These are phyloP conservation scores for Luvunga scandens DNA, from an alignment of 345 rosid species.

Conservation along the genomic window DNA sequence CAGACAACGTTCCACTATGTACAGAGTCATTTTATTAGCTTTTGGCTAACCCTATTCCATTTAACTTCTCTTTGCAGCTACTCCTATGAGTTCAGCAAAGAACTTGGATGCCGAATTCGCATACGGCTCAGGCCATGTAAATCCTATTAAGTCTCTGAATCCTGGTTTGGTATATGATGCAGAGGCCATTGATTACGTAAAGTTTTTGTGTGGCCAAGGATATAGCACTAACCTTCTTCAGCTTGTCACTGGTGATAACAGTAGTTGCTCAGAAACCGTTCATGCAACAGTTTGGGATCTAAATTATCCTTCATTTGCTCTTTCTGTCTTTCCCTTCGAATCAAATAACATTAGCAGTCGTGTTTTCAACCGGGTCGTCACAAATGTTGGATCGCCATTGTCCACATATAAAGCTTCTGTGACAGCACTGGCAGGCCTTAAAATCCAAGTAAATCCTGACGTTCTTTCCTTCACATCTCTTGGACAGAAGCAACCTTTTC, in stretches of 20 bases:
- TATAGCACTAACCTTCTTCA: constrained; percentile 17
- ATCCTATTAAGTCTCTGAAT: constrained; percentile 26
- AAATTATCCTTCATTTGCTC: constrained; percentile 39
- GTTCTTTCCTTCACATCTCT: constrained; percentile 22
- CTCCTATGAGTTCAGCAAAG: constrained; percentile 14
- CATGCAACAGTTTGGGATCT: constrained; percentile 36
- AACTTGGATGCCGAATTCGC: constrained; percentile 36
- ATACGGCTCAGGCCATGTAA: constrained; percentile 38
- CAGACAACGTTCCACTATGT: no score
- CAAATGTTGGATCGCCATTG: constrained; percentile 28
- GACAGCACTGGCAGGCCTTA: constrained; percentile 17
- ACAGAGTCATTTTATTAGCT: not conserved
- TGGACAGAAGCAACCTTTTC: constrained; percentile 14
- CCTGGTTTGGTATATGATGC: constrained; percentile 48
- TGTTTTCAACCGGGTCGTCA: constrained; percentile 25
- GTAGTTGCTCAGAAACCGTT: constrained; percentile 7
- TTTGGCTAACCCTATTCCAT: not conserved
- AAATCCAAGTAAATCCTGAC: constrained; percentile 16
- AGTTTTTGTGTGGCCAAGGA: constrained; percentile 44
- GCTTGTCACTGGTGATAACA: constrained; percentile 26
- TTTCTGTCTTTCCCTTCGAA: not conserved
- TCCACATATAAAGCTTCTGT: constrained; percentile 26
- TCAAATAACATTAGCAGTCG: not conserved
- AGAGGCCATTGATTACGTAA: constrained; percentile 32
- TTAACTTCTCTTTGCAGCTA: constrained; percentile 10